Conservation (phyloP, 139 green algal genomes). For the Chlorella vulgaris region DNA sequence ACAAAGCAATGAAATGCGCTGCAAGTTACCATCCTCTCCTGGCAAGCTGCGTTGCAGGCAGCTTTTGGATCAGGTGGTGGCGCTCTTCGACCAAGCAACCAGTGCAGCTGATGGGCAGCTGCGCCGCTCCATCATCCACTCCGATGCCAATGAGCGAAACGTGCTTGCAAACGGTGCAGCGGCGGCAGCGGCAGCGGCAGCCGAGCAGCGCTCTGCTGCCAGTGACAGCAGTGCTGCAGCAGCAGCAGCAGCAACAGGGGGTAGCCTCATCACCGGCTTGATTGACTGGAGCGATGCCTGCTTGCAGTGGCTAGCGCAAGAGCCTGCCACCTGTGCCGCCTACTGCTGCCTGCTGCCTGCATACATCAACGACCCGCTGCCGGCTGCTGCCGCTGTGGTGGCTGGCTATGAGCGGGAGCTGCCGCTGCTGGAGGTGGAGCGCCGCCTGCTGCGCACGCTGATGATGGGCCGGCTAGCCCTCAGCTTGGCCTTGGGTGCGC, state of each 20-base stretch:
- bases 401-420: slow-evolving; percentile 9
- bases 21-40: too few relatives aligned
- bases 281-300: slow-evolving; percentile 27
- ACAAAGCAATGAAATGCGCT: too few relatives aligned
- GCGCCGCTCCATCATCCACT: slow-evolving; percentile 16
- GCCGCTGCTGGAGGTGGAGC: not conserved
- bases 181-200: not conserved
- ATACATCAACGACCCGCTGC: not conserved
- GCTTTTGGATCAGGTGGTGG: slow-evolving; percentile 4
- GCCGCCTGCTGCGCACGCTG: slow-evolving; percentile 32
- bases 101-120: not conserved
- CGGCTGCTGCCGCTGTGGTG: not conserved
- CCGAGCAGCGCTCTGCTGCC: not conserved
- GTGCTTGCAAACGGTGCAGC: slow-evolving; percentile 15
- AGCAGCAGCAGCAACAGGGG: not conserved
- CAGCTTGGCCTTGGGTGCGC: slow-evolving; percentile 6
- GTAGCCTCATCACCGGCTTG: not conserved
- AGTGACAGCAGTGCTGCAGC: not conserved
- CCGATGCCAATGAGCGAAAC: slow-evolving; percentile 31
- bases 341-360: slow-evolving; percentile 12
- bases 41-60: not conserved
- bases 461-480: slow-evolving; percentile 18
- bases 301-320: not conserved
- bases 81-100: not conserved
- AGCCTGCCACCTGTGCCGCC: not conserved